phyloP scores from a whole-genome alignment of 1,284 basidiomycete genomes.

The Ceratobasidium sp. region DNA sequence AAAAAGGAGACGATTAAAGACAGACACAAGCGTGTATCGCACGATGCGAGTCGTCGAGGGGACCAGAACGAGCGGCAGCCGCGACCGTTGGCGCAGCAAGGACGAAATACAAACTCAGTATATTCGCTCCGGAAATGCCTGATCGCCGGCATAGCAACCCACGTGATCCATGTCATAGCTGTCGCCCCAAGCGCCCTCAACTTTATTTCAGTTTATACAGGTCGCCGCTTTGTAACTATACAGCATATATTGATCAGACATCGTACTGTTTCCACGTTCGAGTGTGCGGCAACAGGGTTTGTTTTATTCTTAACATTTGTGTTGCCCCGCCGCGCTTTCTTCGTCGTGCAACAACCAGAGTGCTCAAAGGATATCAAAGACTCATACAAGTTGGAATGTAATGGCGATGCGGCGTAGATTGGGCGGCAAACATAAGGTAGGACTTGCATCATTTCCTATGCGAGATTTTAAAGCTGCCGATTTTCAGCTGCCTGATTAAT shows the following conservation, averaged over 20 bases:
- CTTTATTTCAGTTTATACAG: not conserved
- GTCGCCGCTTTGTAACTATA: not conserved
- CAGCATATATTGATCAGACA: not conserved
- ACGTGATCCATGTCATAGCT: conserved; percentile 24
- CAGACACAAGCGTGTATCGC: not conserved
- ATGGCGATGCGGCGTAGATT: too few species aligned
- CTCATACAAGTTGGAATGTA: too few species aligned
- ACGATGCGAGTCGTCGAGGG: conserved; percentile 6
- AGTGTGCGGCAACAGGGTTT: not conserved
- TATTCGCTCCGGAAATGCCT: not conserved
- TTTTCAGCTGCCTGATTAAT: too few species aligned
- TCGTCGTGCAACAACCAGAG: too few species aligned
- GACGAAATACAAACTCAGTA: conserved; percentile 23
- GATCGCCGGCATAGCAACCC: conserved; percentile 35
- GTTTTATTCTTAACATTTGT: too few species aligned
- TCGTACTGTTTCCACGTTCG: not conserved
- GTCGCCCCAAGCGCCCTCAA: not conserved
- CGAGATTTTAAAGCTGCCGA: too few species aligned
- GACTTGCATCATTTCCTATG: too few species aligned
- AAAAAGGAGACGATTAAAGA: not conserved
- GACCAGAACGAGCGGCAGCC: conserved; percentile 12
- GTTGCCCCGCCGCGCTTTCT: too few species aligned
- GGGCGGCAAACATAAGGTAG: too few species aligned
- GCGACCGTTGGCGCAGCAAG: conserved; percentile 3
- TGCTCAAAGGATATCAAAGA: too few species aligned